Base-by-base conservation (phyloP, 2,329 filamentous ascomycete genomes). In the Xylariales sp. region DNA sequence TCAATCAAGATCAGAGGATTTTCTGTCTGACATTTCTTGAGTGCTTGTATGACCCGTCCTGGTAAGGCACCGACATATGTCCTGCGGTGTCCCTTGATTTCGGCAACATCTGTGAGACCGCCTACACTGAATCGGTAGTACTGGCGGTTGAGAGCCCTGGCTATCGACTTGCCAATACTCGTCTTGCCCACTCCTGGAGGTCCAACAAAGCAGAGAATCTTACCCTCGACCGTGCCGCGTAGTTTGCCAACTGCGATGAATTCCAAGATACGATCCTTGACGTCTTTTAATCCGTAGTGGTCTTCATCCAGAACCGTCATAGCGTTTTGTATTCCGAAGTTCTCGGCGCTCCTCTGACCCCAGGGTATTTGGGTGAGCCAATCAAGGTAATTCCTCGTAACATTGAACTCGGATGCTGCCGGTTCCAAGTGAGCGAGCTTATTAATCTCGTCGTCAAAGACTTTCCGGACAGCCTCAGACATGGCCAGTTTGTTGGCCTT, bases 71-170 rank as follows among this genome's bases (percentile, higher is more conserved):
- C 93, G 40, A 98, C 93, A 54, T 98, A 98, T 3, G 93, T 98
- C 54, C 93, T 80, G 55, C 93, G 79, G 62, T 98, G 93, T 38
- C 93, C 93, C 71, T 98, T 98, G 73, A 98, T 97, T 63, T 98
- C 93, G 14, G 93, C 93, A 49, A 98, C 94, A 65, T 98, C 93
- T 4, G 91, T 95, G 51, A 98, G 75, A 53, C 93, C 93, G 59
- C 93, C 93, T 7, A 98, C 93, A 58, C 90, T 96, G 74, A 98
- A 98, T 52, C 93, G 81, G 71, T 98, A 98, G 70, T 98, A 98
- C 59, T 98, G 84, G 45, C 94, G 78, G 66, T 96, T 96, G 44
- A 98, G 71, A 20, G 93, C 94, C 42, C 91, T 80, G 12, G 93
- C 93, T 55, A 98, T 96, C 0, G 90, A 97, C 64, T 98, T 98